Base-by-base conservation (phyloP, 768 basidiomycete genomes). In the Rhodosporidiobolus odoratus region DNA sequence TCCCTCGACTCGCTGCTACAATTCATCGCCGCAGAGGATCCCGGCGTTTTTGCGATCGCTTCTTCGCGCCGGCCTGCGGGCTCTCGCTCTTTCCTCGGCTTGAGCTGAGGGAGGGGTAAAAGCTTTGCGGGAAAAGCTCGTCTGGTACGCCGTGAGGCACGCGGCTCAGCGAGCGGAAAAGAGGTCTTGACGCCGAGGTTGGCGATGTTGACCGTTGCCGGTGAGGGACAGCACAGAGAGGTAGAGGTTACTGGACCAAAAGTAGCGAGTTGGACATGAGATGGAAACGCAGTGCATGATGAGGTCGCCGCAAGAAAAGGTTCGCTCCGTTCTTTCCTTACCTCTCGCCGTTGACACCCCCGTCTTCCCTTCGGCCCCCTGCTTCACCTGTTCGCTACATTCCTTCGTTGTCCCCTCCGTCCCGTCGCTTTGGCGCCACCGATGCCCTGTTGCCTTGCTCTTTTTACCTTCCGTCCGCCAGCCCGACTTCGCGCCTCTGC, bases 41-140 rank as follows among this genome's bases (percentile, higher is more conserved):
- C 62, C 62, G 62, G 62, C 41, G 53, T 9, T 64, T 64, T 64
- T 56, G 62, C 62, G 53, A 64, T 64, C 62, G 52, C 62, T 64
- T 56, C 53, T 64, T 64, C 62, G 52, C 53, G 53, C 62, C 62
- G 62, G 62, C 53, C 53, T 41, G 62, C 40, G 27, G 9, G 38
- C 1, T 21, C 15, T 58, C 37, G 30, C 37, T 56, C 54, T 10
- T 30, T n/a, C 23, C 52, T 32, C 23, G 12, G 32, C 34, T 34
- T 56, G 54, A 34, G 34, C 32, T 34, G 25, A 32, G 21, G 27
- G 16, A 10, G 30, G 9, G 2, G n/a, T 4, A 12, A 27, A 12
- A 19, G 38, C 17, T 3, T 15, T 17, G 54, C 34, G 16, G 62
- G 52, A 41, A 15, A 63, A 54, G 38, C 61, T n/a, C 27, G 52